Percentiles rank a stretch among this genome's conserved stretches.
These are phyloP conservation scores for Phytopythium litorale DNA, from an alignment of 352 stramenopile genomes.

Conservation along the genomic window DNA sequence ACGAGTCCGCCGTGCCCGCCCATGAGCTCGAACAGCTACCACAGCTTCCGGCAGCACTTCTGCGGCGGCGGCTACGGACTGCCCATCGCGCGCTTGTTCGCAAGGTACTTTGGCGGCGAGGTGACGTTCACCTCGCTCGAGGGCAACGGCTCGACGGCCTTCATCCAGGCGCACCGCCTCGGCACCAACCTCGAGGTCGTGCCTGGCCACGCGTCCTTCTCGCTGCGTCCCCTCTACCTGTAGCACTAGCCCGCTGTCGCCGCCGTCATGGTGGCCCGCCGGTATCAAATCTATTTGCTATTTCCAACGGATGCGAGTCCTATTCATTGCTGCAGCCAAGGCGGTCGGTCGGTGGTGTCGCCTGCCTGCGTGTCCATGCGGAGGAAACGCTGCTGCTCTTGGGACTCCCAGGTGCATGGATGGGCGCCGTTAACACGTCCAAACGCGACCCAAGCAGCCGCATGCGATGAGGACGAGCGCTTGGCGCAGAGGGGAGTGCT, in stretches of 20 bases:
- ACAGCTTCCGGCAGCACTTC: slow-evolving; percentile 83
- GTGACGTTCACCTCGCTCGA: slow-evolving; percentile 98
- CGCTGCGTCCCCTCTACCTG: slow-evolving; percentile 30
- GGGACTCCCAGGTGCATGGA: neutral
- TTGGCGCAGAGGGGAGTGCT: too few relatives aligned
- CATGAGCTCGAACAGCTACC: slow-evolving; percentile 61
- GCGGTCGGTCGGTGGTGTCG: neutral
- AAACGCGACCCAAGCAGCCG: neutral
- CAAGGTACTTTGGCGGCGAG: slow-evolving; percentile 98
- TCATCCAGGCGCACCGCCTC: slow-evolving; percentile 76
- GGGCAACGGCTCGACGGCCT: slow-evolving; percentile 95
- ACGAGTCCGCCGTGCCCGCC: slow-evolving; percentile 81
- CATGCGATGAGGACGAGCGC: neutral
- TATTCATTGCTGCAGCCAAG: neutral
- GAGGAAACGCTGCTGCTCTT: neutral
- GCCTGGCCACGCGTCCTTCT: slow-evolving; percentile 47
- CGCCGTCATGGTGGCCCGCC: neutral
- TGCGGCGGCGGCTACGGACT: slow-evolving; percentile 95
- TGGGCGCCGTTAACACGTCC: neutral
- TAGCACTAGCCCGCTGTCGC: slow-evolving; percentile 9
- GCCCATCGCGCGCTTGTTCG: slow-evolving; percentile 91
- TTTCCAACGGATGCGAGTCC: neutral
- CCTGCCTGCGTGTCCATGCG: neutral
- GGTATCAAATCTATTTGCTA: slow-evolving; percentile 2
- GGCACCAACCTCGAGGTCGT: slow-evolving; percentile 74